Conservation (phyloP, 345 rosid genomes). For the Chamaenerion angustifolium region DNA sequence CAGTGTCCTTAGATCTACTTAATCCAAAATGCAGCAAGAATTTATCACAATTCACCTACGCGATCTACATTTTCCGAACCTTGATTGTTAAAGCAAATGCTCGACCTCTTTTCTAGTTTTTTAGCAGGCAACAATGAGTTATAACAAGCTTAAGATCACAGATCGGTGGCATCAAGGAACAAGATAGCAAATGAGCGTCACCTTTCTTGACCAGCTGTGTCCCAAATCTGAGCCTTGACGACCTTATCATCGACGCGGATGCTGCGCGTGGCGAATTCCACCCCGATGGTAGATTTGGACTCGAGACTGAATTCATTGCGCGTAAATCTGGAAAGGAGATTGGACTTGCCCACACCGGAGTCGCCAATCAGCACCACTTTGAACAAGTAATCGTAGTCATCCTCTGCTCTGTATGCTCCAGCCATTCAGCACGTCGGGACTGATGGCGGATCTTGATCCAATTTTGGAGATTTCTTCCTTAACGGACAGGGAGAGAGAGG, state of each 20-base stretch:
- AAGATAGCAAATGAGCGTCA: neutral
- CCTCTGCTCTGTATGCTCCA: conserved; percentile 10
- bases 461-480: conserved; percentile 1
- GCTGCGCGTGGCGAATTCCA: conserved; percentile 10
- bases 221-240: conserved; percentile 12
- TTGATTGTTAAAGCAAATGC: no score
- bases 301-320: conserved; percentile 8
- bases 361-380: conserved; percentile 8
- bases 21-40: no score
- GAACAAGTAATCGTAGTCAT: conserved; percentile 8
- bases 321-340: conserved; percentile 8
- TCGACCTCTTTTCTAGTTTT: no score
- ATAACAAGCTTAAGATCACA: no score
- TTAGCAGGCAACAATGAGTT: no score
- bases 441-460: conserved; percentile 1
- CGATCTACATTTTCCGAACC: no score
- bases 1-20: no score
- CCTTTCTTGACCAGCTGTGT: conserved; percentile 9
- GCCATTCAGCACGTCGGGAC: conserved; percentile 4
- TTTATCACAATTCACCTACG: no score
- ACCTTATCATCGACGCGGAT: conserved; percentile 9
- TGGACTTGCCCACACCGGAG: conserved; percentile 11
- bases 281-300: conserved; percentile 10
- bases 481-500: neutral
- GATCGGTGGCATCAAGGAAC: neutral